These are phyloP conservation scores for Ettlia oleoabundans DNA, from an alignment of 139 green algal genomes.

Conservation along the genomic window DNA sequence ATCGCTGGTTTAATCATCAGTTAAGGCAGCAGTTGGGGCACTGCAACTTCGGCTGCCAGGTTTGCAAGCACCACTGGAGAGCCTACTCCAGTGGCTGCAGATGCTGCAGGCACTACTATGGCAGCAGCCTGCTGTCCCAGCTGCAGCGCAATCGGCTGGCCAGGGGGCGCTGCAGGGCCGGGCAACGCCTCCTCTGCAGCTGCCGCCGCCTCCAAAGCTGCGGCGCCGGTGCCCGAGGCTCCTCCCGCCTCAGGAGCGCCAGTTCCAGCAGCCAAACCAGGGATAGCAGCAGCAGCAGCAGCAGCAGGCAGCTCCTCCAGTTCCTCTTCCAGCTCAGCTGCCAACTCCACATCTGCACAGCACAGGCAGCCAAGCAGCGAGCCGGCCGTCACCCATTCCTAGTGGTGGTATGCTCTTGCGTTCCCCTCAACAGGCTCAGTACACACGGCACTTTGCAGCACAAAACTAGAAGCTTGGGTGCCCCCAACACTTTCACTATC, in stretches of 20 bases:
- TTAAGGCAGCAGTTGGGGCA: too few relatives aligned
- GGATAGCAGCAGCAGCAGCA: not conserved
- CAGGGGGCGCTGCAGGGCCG: not conserved
- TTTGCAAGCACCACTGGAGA: too few relatives aligned
- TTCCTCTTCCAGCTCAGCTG: constrained; percentile 9
- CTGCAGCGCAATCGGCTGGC: constrained; percentile 19
- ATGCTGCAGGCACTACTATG: too few relatives aligned
- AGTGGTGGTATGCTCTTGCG: not conserved
- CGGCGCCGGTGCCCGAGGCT: not conserved
- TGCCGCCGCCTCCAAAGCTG: not conserved
- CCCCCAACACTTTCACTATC: not conserved
- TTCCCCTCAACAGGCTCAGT: not conserved
- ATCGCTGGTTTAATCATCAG: too few relatives aligned
- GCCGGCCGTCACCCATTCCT: too few relatives aligned
- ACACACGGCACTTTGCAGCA: not conserved
- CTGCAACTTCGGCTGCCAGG: too few relatives aligned
- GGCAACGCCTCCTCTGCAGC: not conserved
- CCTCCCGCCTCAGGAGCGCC: not conserved
- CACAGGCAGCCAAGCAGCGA: too few relatives aligned
- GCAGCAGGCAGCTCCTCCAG: not conserved
- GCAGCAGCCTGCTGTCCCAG: too few relatives aligned
- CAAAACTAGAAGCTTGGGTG: not conserved
- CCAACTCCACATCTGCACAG: constrained; percentile 8
- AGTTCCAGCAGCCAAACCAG: too few relatives aligned
- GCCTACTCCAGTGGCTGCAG: too few relatives aligned